These are phyloP conservation scores for Eimeria necatrix DNA, from an alignment of 169 alveolate genomes.

Conservation along the genomic window DNA sequence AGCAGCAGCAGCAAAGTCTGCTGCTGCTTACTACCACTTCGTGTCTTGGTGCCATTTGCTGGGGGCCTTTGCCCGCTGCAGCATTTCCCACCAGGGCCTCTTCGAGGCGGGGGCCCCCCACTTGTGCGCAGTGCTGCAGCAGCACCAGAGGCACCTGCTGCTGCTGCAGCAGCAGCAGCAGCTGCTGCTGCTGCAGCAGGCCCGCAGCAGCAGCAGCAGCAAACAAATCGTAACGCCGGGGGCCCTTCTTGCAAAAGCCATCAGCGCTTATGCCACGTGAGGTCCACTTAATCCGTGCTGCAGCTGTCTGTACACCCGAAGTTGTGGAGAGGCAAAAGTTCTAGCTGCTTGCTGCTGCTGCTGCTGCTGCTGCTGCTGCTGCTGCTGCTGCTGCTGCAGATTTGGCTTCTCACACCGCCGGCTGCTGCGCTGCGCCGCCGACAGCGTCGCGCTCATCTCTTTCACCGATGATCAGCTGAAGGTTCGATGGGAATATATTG, in stretches of 20 bases:
- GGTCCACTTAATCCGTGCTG: neutral
- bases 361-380: slow-evolving; percentile 40
- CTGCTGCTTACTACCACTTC: slow-evolving; percentile 13
- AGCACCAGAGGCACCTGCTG: slow-evolving; percentile 23
- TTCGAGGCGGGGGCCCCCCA: slow-evolving; percentile 73
- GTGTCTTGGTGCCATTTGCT: slow-evolving; percentile 65
- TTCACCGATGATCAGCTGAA: neutral
- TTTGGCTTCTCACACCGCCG: slow-evolving; percentile 37
- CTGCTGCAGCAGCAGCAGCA: slow-evolving; percentile 69
- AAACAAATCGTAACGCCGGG: slow-evolving; percentile 40
- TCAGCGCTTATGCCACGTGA: slow-evolving; percentile 51
- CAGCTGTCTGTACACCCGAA: neutral
- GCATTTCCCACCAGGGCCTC: slow-evolving; percentile 35
- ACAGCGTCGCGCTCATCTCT: neutral
- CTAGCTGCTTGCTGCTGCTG: slow-evolving; percentile 18
- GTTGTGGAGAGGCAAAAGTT: no score
- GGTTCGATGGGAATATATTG: slow-evolving; percentile 12
- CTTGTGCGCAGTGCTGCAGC: slow-evolving; percentile 48
- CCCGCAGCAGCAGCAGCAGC: slow-evolving; percentile 69
- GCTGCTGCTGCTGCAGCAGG: slow-evolving; percentile 43
- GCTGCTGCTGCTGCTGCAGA: slow-evolving; percentile 42
- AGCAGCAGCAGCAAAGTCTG: slow-evolving; percentile 35
- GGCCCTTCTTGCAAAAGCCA: slow-evolving; percentile 25
- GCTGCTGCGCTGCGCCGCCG: slow-evolving; percentile 30
- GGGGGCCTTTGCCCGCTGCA: slow-evolving; percentile 55